Base-by-base conservation (phyloP, 2,329 filamentous ascomycete genomes). In the Botryotinia convoluta region DNA sequence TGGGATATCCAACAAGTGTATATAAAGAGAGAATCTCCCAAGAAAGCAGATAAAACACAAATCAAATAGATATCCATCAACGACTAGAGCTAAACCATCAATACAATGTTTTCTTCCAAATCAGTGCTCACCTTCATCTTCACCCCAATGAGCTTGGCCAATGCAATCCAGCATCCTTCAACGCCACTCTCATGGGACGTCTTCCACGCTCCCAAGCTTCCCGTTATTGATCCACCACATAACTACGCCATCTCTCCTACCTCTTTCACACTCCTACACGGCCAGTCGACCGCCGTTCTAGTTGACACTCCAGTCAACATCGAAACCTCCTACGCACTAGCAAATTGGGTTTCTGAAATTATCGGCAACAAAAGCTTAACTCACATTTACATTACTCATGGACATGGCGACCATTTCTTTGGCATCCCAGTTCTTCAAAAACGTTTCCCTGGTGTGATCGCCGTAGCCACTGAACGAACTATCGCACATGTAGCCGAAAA, bases 331-430 rank as follows among this genome's bases (percentile, higher is more conserved):
- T 4, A 77, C 7, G 78, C 76, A 1, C 77, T 84, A 9, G 78
- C 78, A 4, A 70, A 78, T 10, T 85, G 82, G 82, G 81, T 84
- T 72, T 78, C 81, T 18, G 71, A 72, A 1, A 80, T 79, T 1
- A 77, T 79, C 0, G 77, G 78, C 0, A 74, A 72, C 26, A 79
- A 79, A 29, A 77, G 77, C 2, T 76, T 84, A 0, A 74, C 74
- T 2, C 79, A 80, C 48, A 81, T 84, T 39, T 84, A 83, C 73
- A 81, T 83, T 54, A 84, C 83, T 0, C 83, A 84, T 59, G 81
- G 81, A 26, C 82, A 84, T 59, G 82, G 78, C 26, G 83, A 84
- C 75, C 83, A 85, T 75, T 84, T 78, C 74, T 81, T 84, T 68
- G 81, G 82, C 54, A 72, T 81, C 18, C 72, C 79, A 0, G 60